Evolutionary conservation across 305 asterid genomes (phyloP).

Genomic region (Andrographis paniculata): DNA sequence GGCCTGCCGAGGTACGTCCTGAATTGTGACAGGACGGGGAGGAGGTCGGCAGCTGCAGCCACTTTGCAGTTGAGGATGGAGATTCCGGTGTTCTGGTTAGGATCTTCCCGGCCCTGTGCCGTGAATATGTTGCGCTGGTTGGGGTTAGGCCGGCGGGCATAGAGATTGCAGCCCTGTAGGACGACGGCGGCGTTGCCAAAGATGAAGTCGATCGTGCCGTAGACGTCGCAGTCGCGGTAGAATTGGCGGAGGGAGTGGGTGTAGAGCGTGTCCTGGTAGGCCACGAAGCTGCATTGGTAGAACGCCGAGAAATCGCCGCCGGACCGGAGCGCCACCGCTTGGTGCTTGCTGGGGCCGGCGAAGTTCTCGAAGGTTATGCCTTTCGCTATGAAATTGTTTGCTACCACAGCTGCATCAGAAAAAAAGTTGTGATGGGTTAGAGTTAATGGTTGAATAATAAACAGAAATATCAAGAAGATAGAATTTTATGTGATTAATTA

Average conservation of each 20-base stretch:
- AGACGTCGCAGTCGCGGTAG: conserved; percentile 77
- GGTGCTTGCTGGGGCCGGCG: conserved; percentile 90
- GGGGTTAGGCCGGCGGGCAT: conserved; percentile 64
- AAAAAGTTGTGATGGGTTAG: too few relatives aligned
- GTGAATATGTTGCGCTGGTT: conserved; percentile 78
- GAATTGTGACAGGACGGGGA: conserved; percentile 58
- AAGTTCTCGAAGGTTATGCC: conserved; percentile 84
- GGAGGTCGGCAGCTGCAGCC: conserved; percentile 69
- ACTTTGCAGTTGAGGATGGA: conserved; percentile 60
- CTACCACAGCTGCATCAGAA: conserved; percentile 61
- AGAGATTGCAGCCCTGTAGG: conserved; percentile 61
- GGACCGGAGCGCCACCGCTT: conserved; percentile 85
- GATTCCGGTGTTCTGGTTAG: conserved; percentile 89
- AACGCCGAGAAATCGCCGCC: conserved; percentile 77
- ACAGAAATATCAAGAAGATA: too few relatives aligned
- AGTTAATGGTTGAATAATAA: too few relatives aligned
- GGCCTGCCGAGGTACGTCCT: conserved; percentile 69
- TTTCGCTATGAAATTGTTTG: conserved; percentile 64
- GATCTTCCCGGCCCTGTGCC: conserved; percentile 87
- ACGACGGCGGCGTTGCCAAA: conserved; percentile 96
- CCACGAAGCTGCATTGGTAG: conserved; percentile 80
- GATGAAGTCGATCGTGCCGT: conserved; percentile 88
- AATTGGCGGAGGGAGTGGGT: too few relatives aligned
- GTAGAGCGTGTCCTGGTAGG: conserved; percentile 90
- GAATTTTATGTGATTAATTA: too few relatives aligned